A percentile compares a stretch with the other conserved stretches of the same genome.
phyloP scores from a whole-genome alignment of 1,284 basidiomycete genomes.

The Phaffia rhodozyma region DNA sequence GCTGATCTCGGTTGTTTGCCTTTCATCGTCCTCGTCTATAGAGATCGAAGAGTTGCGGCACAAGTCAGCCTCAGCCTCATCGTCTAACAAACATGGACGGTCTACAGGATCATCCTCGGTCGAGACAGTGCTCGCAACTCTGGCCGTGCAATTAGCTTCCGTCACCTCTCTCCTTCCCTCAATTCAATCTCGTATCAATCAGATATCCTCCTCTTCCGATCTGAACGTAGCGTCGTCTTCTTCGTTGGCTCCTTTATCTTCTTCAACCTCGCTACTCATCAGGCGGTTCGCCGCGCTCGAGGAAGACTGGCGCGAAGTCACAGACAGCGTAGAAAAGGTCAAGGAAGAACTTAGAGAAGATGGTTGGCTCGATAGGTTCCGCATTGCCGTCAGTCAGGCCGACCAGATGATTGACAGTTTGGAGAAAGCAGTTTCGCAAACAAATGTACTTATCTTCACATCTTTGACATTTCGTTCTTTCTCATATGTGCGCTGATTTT shows the following conservation, averaged over 20 bases:
- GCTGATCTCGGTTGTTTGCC: not conserved
- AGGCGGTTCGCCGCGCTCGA: slow-evolving; percentile 22
- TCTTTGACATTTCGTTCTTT: not conserved
- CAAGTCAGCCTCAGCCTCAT: not conserved
- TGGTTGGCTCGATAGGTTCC: slow-evolving; percentile 54
- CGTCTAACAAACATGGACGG: not conserved
- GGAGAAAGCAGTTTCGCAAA: slow-evolving; percentile 75
- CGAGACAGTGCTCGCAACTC: slow-evolving; percentile 38
- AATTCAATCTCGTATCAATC: slow-evolving; percentile 21
- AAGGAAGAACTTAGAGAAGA: slow-evolving; percentile 88
- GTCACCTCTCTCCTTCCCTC: slow-evolving; percentile 19
- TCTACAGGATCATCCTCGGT: not conserved
- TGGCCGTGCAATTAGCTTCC: slow-evolving; percentile 41
- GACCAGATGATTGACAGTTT: slow-evolving; percentile 93
- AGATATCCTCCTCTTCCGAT: slow-evolving; percentile 12
- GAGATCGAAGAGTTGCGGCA: too few species aligned
- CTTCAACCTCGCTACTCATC: not conserved
- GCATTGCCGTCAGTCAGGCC: slow-evolving; percentile 53
- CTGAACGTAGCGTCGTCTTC: slow-evolving; percentile 10
- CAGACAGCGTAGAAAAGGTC: slow-evolving; percentile 66
- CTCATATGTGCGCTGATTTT: not conserved
- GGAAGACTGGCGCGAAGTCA: slow-evolving; percentile 63
- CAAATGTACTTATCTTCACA: slow-evolving; percentile 46
- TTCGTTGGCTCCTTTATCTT: not conserved
- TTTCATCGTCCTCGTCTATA: too few species aligned